phyloP scores from a whole-genome alignment of 2,329 filamentous ascomycete species.

The Microdochium trichocladiopsis region DNA sequence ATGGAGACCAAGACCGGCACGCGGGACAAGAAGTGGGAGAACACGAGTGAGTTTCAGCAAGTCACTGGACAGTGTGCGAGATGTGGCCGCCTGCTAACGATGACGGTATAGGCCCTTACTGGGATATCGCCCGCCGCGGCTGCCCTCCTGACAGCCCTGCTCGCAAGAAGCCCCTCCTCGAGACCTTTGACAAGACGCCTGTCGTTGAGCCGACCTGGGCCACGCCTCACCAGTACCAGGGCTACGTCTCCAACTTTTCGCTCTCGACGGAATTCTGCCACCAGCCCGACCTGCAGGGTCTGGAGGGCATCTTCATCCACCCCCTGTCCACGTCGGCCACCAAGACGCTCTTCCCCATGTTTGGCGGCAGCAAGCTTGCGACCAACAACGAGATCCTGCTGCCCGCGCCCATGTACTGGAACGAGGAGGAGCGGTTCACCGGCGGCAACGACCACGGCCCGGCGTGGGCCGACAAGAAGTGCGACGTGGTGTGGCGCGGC shows the following conservation, averaged over 20 bases:
- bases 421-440: slow-evolving; percentile 54
- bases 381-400: slow-evolving; percentile 67
- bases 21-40: slow-evolving; percentile 40
- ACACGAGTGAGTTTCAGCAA: slow-evolving; percentile 30
- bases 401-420: slow-evolving; percentile 64
- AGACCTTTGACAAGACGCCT: slow-evolving; percentile 36
- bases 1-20: slow-evolving; percentile 24
- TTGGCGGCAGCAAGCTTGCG: slow-evolving; percentile 61
- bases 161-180: slow-evolving; percentile 35
- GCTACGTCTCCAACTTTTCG: slow-evolving; percentile 56
- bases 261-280: slow-evolving; percentile 57
- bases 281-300: slow-evolving; percentile 54
- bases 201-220: slow-evolving; percentile 37
- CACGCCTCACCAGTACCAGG: slow-evolving; percentile 42
- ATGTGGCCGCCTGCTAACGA: slow-evolving; percentile 2
- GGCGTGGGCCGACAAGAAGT: slow-evolving; percentile 49
- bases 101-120: slow-evolving; percentile 37
- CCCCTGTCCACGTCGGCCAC: slow-evolving; percentile 50
- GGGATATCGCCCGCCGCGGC: slow-evolving; percentile 49
- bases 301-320: slow-evolving; percentile 59
- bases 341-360: slow-evolving; percentile 54
- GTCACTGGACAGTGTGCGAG: slow-evolving; percentile 4
- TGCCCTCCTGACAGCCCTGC: slow-evolving; percentile 58
- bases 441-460: slow-evolving; percentile 46
- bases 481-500: slow-evolving; percentile 55